Conservation (phyloP, 176 grass and related monocot species). For the Carex littledalei region DNA sequence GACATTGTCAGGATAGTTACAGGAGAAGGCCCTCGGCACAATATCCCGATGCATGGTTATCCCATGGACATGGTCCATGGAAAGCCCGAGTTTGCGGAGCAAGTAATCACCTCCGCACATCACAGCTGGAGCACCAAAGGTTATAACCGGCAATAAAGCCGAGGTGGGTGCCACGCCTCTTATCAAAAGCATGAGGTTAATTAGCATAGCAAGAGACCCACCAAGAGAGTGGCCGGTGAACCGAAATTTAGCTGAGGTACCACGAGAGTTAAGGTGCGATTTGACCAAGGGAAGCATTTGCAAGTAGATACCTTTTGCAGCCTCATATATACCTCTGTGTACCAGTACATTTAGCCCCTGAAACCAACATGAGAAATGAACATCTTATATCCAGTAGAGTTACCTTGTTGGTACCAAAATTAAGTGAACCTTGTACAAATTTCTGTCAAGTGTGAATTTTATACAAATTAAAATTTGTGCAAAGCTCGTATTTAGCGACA, state of each 20-base stretch:
- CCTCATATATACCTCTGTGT: slow-evolving; percentile 90
- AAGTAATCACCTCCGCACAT: slow-evolving; percentile 91
- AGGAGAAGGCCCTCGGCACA: slow-evolving; percentile 90
- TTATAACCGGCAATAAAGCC: slow-evolving; percentile 66
- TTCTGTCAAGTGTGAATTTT: too few relatives aligned
- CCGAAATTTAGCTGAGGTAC: slow-evolving; percentile 39
- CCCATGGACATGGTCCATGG: slow-evolving; percentile 57
- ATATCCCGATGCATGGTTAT: slow-evolving; percentile 88
- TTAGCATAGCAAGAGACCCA: slow-evolving; percentile 66
- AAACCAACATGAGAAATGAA: neutral
- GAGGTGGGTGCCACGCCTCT: slow-evolving; percentile 40
- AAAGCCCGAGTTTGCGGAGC: slow-evolving; percentile 55
- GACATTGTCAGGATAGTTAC: slow-evolving; percentile 85
- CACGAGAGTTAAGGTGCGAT: slow-evolving; percentile 40
- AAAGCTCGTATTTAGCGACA: too few relatives aligned
- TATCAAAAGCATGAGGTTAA: slow-evolving; percentile 83
- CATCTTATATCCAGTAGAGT: neutral
- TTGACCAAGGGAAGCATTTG: slow-evolving; percentile 78
- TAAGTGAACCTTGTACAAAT: too few relatives aligned
- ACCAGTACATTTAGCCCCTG: slow-evolving; percentile 76
- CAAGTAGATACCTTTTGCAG: slow-evolving; percentile 85
- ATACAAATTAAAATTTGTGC: too few relatives aligned
- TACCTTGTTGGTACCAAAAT: neutral
- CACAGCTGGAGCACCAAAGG: slow-evolving; percentile 85
- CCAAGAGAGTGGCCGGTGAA: slow-evolving; percentile 96